A percentile compares a stretch with the other conserved stretches of the same genome.
Conservation (phyloP, 768 basidiomycete genomes). For the Pluteus cervinus region DNA sequence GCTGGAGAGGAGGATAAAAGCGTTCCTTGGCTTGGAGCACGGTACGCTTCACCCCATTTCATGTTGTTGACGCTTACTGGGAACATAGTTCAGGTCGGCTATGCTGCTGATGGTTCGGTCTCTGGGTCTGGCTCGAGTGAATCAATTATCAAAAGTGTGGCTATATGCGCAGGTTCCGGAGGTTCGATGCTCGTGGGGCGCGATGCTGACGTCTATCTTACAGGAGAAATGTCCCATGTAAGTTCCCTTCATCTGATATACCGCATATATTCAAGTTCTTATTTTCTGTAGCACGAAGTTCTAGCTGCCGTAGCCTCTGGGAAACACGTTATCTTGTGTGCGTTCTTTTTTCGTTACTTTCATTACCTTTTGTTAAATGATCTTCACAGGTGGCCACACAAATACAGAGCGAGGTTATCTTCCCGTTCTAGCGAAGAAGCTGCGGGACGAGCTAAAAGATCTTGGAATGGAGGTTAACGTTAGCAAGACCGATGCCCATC, state of each 20-base stretch:
- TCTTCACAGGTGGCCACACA: constrained; percentile 78
- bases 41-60: constrained; percentile 30
- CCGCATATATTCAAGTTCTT: constrained; percentile 14
- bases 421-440: constrained; percentile 59
- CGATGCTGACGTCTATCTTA: constrained; percentile 82
- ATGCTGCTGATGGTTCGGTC: constrained; percentile 26
- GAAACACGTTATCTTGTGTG: constrained; percentile 79
- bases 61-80: constrained; percentile 3
- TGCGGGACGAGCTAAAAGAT: constrained; percentile 45
- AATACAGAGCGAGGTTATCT: constrained; percentile 96
- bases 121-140: too few species aligned
- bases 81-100: constrained; percentile 61
- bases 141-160: constrained; percentile 50
- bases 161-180: constrained; percentile 90
- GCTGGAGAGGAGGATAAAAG: constrained; percentile 65
- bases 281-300: constrained; percentile 67
- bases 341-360: too few species aligned
- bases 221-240: constrained; percentile 91
- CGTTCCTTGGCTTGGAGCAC: constrained; percentile 50
- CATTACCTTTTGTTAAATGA: too few species aligned
- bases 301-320: constrained; percentile 74
- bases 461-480: constrained; percentile 36
- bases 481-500: constrained; percentile 70
- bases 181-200: constrained; percentile 67
- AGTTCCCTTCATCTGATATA: constrained; percentile 16